phyloP scores from a whole-genome alignment of 805 yeast genomes.

The Zygotorulaspora sp. region DNA sequence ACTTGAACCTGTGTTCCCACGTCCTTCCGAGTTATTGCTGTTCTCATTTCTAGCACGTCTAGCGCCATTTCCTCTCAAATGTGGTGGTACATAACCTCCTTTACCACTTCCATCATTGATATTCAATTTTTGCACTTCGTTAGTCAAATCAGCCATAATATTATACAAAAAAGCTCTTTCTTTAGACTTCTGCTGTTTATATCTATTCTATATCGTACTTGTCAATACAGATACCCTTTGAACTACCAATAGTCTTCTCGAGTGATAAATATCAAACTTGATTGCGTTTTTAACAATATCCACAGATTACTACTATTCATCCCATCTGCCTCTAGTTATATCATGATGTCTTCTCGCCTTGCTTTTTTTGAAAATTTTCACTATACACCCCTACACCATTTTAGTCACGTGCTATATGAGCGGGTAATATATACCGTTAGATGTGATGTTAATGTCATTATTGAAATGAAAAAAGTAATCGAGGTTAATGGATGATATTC shows the following conservation, averaged over 20 bases:
- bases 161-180: background rate
- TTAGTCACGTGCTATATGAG: background rate
- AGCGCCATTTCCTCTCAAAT: slow-evolving; percentile 37
- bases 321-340: slow-evolving; percentile 1
- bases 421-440: background rate
- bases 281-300: background rate
- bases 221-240: background rate
- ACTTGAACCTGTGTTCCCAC: slow-evolving; percentile 35
- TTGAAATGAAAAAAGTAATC: slow-evolving; percentile 1
- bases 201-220: background rate
- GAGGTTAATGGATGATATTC: background rate
- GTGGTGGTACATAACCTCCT: slow-evolving; percentile 46
- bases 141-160: slow-evolving; percentile 56
- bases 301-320: background rate
- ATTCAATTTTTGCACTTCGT: slow-evolving; percentile 54
- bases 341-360: slow-evolving; percentile 3
- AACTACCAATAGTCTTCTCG: background rate
- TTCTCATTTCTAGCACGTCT: slow-evolving; percentile 13
- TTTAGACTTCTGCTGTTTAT: background rate
- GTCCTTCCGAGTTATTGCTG: slow-evolving; percentile 12
- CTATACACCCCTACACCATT: slow-evolving; percentile 4
- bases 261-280: slow-evolving; percentile 1
- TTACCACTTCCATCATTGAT: slow-evolving; percentile 36
- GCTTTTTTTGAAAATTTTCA: slow-evolving; percentile 10
- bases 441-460: background rate